phyloP scores from a whole-genome alignment of 1,284 basidiomycete genomes.

The Moesziomyces sp. region DNA sequence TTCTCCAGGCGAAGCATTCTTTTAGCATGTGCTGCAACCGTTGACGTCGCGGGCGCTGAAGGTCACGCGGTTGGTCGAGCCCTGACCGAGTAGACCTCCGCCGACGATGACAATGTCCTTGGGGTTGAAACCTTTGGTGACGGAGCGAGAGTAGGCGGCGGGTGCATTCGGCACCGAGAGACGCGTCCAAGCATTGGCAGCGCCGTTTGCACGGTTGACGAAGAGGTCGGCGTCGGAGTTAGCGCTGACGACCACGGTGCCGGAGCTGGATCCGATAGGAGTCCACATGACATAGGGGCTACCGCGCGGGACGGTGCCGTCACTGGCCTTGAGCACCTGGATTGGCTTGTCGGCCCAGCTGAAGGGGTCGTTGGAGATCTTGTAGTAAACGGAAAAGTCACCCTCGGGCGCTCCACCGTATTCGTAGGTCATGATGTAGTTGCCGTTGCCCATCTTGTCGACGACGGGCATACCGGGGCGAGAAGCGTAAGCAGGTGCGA shows the following conservation, averaged over 20 bases:
- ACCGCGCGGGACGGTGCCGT: slow-evolving; percentile 59
- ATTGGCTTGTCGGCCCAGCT: slow-evolving; percentile 31
- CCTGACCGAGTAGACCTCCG: slow-evolving; percentile 13
- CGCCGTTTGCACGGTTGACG: slow-evolving; percentile 29
- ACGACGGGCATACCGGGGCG: slow-evolving; percentile 69
- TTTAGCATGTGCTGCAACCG: slow-evolving; percentile 20
- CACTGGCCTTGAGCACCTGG: slow-evolving; percentile 42
- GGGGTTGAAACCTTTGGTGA: slow-evolving; percentile 32
- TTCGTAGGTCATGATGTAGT: slow-evolving; percentile 68
- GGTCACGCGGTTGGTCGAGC: slow-evolving; percentile 26
- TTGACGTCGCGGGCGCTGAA: slow-evolving; percentile 37
- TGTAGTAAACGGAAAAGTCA: slow-evolving; percentile 36
- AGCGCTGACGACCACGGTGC: slow-evolving; percentile 67
- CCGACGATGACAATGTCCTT: slow-evolving; percentile 38
- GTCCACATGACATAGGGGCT: slow-evolving; percentile 67
- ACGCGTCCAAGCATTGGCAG: slow-evolving; percentile 21
- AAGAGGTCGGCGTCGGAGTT: slow-evolving; percentile 28
- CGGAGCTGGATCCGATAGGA: slow-evolving; percentile 53
- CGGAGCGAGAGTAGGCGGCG: slow-evolving; percentile 28
- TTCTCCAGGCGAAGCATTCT: no score
- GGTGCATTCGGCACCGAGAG: slow-evolving; percentile 21
- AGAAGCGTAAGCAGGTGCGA: slow-evolving; percentile 55
- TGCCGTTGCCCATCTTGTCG: slow-evolving; percentile 62
- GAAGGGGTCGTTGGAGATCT: slow-evolving; percentile 32
- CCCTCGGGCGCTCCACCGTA: slow-evolving; percentile 57